These are phyloP conservation scores for Boletus tomentosulus DNA, from an alignment of 768 basidiomycete genomes.

Conservation along the genomic window DNA sequence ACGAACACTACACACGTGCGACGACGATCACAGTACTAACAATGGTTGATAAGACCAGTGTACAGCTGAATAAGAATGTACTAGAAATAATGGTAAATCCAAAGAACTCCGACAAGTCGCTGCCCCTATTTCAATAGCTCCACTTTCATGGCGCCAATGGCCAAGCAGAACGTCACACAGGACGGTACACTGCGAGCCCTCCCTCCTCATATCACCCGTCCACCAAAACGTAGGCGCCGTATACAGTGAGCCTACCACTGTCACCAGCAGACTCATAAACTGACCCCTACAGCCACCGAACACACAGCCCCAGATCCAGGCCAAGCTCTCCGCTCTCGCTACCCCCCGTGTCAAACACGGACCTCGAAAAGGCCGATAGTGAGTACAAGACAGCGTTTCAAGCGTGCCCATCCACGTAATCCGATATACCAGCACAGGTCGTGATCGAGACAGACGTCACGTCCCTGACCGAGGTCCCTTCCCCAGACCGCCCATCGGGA, in stretches of 20 bases:
- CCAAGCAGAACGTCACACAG: not conserved
- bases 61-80: too few species aligned
- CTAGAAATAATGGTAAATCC: too few species aligned
- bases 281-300: not conserved
- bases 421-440: not conserved
- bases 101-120: not conserved
- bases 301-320: not conserved
- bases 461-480: not conserved
- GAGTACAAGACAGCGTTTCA: not conserved
- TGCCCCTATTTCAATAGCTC: not conserved
- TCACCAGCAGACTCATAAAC: too few species aligned
- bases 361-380: slow-evolving; percentile 1
- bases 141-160: not conserved
- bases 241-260: not conserved
- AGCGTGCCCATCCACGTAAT: slow-evolving; percentile 1
- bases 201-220: slow-evolving; percentile 12
- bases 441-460: not conserved
- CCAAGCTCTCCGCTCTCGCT: slow-evolving; percentile 13
- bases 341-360: slow-evolving; percentile 7
- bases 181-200: slow-evolving; percentile 9
- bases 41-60: too few species aligned
- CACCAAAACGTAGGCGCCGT: slow-evolving; percentile 3
- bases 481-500: not conserved
- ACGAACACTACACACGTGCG: not conserved
- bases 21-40: too few species aligned